Percentiles rank a stretch among this genome's conserved stretches.
Evolutionary conservation across 495 filamentous ascomycete genomes (phyloP).

Genomic region (Penicillium psychrofluorescens): DNA sequence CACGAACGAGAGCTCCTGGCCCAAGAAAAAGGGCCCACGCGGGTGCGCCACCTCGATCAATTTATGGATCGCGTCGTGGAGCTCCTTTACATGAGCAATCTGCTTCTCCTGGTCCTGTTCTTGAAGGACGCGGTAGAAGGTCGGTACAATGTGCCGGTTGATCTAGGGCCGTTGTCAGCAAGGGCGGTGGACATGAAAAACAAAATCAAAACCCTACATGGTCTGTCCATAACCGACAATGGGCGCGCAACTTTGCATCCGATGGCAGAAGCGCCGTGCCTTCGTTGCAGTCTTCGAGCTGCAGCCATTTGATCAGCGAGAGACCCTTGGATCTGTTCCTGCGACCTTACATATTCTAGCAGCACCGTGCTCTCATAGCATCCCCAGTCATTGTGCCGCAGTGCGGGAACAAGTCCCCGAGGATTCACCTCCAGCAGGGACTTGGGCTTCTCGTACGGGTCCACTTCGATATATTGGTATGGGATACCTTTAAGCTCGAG

Average conservation of each 20-base stretch:
- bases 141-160: constrained; percentile 74
- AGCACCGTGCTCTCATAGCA: constrained; percentile 83
- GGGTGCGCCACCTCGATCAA: constrained; percentile 65
- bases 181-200: no score
- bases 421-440: constrained; percentile 78
- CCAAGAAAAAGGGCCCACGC: constrained; percentile 77
- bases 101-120: constrained; percentile 62
- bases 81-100: constrained; percentile 51
- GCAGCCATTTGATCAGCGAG: constrained; percentile 4
- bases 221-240: constrained; percentile 80
- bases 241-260: constrained; percentile 63
- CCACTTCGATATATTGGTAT: constrained; percentile 90
- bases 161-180: constrained; percentile 43
- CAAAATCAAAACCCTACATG: constrained; percentile 51
- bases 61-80: constrained; percentile 62
- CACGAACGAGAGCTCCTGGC: constrained; percentile 63
- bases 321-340: background rate
- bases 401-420: constrained; percentile 77
- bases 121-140: constrained; percentile 73
- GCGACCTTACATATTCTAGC: constrained; percentile 69
- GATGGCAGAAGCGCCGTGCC: constrained; percentile 53
- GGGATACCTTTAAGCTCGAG: constrained; percentile 76
- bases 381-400: constrained; percentile 79
- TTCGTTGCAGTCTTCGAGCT: constrained; percentile 72
- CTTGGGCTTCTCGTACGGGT: constrained; percentile 78